Evolutionary conservation across 495 filamentous ascomycete species (phyloP).

Genomic region (Pyronema omphalodes): DNA sequence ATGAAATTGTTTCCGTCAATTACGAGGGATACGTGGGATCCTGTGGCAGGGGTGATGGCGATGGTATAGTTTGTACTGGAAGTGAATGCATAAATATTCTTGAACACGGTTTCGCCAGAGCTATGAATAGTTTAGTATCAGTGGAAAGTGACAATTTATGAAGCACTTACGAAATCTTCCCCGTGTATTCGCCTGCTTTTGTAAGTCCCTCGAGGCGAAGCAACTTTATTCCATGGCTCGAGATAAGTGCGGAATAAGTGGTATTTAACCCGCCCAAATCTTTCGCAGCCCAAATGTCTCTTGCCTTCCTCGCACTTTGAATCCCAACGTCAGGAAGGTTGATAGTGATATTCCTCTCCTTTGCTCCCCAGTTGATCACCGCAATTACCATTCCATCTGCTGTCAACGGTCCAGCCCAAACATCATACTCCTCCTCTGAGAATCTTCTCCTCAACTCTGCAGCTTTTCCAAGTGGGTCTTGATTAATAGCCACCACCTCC

Average conservation of each 20-base stretch:
- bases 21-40: constrained; percentile 15
- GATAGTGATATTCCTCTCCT: constrained; percentile 26
- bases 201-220: constrained; percentile 28
- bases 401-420: constrained; percentile 32
- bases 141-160: no score
- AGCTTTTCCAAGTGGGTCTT: constrained; percentile 34
- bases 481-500: constrained; percentile 36
- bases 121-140: neutral
- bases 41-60: constrained; percentile 9
- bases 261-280: constrained; percentile 25
- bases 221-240: constrained; percentile 30
- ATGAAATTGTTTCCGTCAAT: neutral
- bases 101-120: constrained; percentile 17
- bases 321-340: constrained; percentile 28
- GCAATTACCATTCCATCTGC: constrained; percentile 28
- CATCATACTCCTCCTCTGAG: constrained; percentile 30
- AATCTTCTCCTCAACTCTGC: constrained; percentile 18
- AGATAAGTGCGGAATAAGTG: constrained; percentile 26
- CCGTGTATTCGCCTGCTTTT: constrained; percentile 18
- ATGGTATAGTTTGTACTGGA: constrained; percentile 25
- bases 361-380: constrained; percentile 31
- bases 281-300: constrained; percentile 29
- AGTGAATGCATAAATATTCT: constrained; percentile 26
- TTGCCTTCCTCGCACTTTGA: constrained; percentile 25
- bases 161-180: no score